Base-by-base conservation (phyloP, 2,329 filamentous ascomycete genomes). In the Phaeophleospora eucalypticola region DNA sequence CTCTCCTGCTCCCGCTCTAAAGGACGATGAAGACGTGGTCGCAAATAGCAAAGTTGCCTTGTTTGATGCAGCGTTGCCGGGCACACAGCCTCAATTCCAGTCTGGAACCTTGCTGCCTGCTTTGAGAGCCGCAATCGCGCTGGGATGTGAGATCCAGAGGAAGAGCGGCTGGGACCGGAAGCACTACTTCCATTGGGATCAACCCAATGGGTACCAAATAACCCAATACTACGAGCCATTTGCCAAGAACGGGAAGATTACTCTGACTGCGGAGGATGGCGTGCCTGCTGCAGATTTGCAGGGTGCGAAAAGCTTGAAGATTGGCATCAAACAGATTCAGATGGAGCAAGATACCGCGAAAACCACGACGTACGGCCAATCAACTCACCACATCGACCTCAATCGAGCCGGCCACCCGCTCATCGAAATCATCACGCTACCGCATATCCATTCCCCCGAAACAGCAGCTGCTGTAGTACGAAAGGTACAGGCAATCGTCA, bases 111-210 rank as follows among this genome's bases (percentile, higher is more conserved):
- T 98, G 9, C 77, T 97, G 32, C 93, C 93, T 3, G 93, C 93
- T n/a, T 65, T 98, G 14, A 83, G 93, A 50, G 91, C 91, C 15
- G 91, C 93, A 0, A 72, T 96, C 41, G 88, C 89, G 0, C 74
- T 98, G 36, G 80, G 84, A 48, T 97, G 93, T 68, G 71, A 82
- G 1, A 78, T 97, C 43, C 86, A 94, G 63, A 74, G 70, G 1
- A 77, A 80, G 58, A 95, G 89, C 67, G 81, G 81, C 44, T 98
- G 96, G 70, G 93, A 98, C 68, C 79, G 93, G 54, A 98, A 98
- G 67, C 93, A 98, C 68, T 98, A 98, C 70, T 97, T 98, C 69
- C 95, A 96, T 74, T 95, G 93, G 80, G 93, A 98, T 67, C 93
- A 98, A 68, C 93, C 93, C 0, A 80, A 88, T 0, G 93, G 93